Base-by-base conservation (phyloP, 208 protist genomes). In the Acanthamoeba castellanii region DNA sequence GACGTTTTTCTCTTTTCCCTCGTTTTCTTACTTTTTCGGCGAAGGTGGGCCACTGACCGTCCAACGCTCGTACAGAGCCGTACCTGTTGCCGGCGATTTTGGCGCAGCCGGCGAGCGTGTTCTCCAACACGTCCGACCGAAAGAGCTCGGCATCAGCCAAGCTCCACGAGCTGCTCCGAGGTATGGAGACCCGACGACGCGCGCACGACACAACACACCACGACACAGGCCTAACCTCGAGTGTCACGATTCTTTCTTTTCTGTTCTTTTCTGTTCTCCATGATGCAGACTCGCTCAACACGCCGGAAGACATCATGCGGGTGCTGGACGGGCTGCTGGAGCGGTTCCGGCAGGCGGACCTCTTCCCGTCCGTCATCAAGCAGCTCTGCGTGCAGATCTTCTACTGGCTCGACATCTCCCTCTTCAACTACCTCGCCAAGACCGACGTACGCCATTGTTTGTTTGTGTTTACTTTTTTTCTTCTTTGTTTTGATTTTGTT, bases 381-480 rank as follows among this genome's bases (percentile, higher is more conserved):
- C 87, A 92, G 64, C 42, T 92, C 34, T 92, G 32, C 47, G 57
- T 74, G 87, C 87, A 92, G 64, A 34, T 92, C 20, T 72, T 74
- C 30, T 92, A 50, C 87, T 74, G 57, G 61, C 16, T 92, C 22
- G 61, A 92, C 87, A 47, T 92, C 30, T 34, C 30, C 30, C 87
- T 92, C 42, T 92, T 92, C 61, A 92, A 92, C 64, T 50, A 50
- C 25, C 47, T 92, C 42, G 32, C 47, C 42, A 92, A 55, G 61
- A 72, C 32, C 30, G 61, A 66, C 32, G 42, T 64, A 87, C 20
- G 47, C 27, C 4, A 47, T 8, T 55, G 9, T 84, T 84, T 57
- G 16, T 16, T 45, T 20, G 7, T 84, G 16, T 27, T 57, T 70
- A n/a, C 7, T 70, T 70, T 22, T 22, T 22, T 70, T 70, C 7